Base-by-base conservation (phyloP, 2,329 filamentous ascomycete genomes). In the Nemania serpens region DNA sequence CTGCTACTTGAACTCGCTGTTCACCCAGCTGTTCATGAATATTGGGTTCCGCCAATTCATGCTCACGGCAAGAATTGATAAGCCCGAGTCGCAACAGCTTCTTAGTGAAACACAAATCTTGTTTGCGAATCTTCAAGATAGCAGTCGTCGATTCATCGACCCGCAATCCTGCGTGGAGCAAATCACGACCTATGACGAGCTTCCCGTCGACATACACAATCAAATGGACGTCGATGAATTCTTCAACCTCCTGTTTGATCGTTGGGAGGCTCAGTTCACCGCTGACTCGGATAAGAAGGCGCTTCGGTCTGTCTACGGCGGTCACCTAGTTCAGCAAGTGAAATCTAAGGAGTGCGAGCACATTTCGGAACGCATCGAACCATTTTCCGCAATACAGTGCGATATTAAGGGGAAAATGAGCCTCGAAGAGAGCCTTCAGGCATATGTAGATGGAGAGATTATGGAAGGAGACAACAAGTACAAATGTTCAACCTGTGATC, bases 221-320 rank as follows among this genome's bases (percentile, higher is more conserved):
- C 95, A 99, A 75, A 98, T 99, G 91, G 95, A 99, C 73, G 95
- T 97, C 5, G 95, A 98, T 68, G 93, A 97, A 73, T 99, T 98
- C 73, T 98, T 96, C 78, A 97, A 95, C 70, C 83, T 97, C 4
- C 83, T 99, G 0, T 95, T 98, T 69, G 93, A 96, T 74, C 86
- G 93, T 25, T 93, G 93, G 85, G 96, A 99, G 73, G 85, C 86
- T 9, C 91, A 97, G 70, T 86, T 98, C 66, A 75, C 84, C 17
- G 83, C 84, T 10, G 76, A 81, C 1, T 82, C 87, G n/a, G 85
- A 87, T 36, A 96, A 91, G 75, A 87, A 85, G 65, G 78, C 77
- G 20, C 89, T 99, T 66, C 86, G 90, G 51, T 88, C 88, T 0
- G 95, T 98, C 70, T 99, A 95, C 71, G 93, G 93, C 0, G 95